Percentiles rank a stretch among this genome's conserved stretches.
Evolutionary conservation across 2,329 filamentous ascomycete species (phyloP).

Genomic region (Fusarium tricinctum): DNA sequence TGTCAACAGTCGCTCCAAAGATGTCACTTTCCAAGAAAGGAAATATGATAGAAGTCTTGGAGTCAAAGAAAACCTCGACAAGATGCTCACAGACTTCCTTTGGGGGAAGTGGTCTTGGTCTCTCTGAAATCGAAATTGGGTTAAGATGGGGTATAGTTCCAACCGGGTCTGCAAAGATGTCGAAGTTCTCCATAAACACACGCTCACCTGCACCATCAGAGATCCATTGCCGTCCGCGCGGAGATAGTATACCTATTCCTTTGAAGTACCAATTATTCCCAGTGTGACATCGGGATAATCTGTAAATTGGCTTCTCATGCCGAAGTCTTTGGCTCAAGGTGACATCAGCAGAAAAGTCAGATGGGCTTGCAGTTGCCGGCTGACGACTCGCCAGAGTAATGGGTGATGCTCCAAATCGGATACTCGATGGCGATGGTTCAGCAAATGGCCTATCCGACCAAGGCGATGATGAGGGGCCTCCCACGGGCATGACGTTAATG

Average conservation of each 20-base stretch:
- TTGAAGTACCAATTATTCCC: constrained; percentile 43
- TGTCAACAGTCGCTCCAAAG: constrained; percentile 20
- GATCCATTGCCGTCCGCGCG: constrained; percentile 37
- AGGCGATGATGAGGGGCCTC: constrained; percentile 25
- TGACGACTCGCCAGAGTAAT: background rate
- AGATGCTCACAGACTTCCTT: constrained; percentile 11
- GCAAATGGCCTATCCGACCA: constrained; percentile 14
- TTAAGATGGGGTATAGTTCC: constrained; percentile 5
- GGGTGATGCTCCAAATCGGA: constrained; percentile 12
- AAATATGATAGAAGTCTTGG: constrained; percentile 30
- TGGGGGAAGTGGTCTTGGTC: constrained; percentile 11
- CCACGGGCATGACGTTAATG: background rate
- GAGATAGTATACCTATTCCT: constrained; percentile 35
- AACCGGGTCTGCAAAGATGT: constrained; percentile 27
- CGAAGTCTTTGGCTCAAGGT: background rate
- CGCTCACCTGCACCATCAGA: constrained; percentile 39
- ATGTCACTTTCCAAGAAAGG: constrained; percentile 25
- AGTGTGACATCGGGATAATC: constrained; percentile 27
- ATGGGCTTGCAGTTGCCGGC: constrained; percentile 13
- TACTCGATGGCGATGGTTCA: constrained; percentile 14
- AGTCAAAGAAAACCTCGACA: constrained; percentile 28
- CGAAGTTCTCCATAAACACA: constrained; percentile 39
- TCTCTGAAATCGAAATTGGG: constrained; percentile 15
- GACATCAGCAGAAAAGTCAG: constrained; percentile 7
- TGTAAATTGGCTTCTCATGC: constrained; percentile 17